Base-by-base conservation (phyloP, 2,329 filamentous ascomycete species). In the Beauveria sp. region DNA sequence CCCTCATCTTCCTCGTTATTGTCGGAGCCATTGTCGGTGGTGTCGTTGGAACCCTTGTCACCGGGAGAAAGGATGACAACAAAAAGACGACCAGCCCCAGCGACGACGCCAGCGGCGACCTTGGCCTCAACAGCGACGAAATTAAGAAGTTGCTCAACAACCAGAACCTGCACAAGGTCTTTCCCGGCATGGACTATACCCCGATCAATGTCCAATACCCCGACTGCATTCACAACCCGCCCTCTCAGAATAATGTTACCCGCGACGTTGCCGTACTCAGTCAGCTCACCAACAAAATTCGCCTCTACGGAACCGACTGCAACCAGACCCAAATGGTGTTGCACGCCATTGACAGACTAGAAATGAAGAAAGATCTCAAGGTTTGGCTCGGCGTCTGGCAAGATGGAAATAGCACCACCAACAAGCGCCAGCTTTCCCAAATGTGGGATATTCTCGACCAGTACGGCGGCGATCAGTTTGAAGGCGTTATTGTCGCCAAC, bases 371-470 rank as follows among this genome's bases (percentile, higher is more conserved):
- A 61, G 79, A 78, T 1, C 86, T 96, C 78, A 96, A 96, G 73
- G 80, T 98, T 64, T 98, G 93, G 93, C 79, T 98, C 50, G 93
- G 93, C 18, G 93, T 98, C 3, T 97, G 93, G 91, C 88, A 96
- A 64, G 92, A 95, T 70, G 81, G 78, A 61, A 96, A 97, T 73
- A 73, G 78, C 9, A 96, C 91, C 0, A 96, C 93, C 62, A 96
- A 95, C 70, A 77, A 81, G 20, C 87, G 93, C 7, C 93, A 98
- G 71, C 78, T 98, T 3, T 71, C 79, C 1, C 89, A 96, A 69
- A 91, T 97, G 81, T 96, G 93, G 83, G 77, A 86, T 24, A 87
- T 97, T 38, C 79, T 98, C 18, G 87, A 93, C 66, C 71, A 80
- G 64, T 86, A 90, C 67, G 85, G 84, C 58, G 78, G 77, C 5